Conservation (phyloP, 2,329 filamentous ascomycete species). For the Calonectria pteridis region DNA sequence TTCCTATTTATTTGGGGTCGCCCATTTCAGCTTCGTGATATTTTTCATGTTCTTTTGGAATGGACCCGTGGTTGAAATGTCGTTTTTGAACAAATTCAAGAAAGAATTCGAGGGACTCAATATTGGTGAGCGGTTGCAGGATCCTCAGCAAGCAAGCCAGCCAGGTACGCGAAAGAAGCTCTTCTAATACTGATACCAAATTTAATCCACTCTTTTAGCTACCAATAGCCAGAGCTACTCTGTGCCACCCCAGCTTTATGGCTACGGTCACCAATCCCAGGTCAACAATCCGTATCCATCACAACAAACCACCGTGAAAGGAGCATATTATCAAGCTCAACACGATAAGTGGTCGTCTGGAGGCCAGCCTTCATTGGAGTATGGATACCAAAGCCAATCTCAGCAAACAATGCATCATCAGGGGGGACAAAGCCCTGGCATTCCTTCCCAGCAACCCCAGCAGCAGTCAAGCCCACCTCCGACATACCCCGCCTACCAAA, state of each 20-base stretch:
- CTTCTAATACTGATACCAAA: neutral
- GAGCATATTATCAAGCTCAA: slow-evolving; percentile 10
- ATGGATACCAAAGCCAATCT: neutral
- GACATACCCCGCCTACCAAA: neutral
- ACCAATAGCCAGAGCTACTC: neutral
- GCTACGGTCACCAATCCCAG: neutral
- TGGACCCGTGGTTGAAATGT: slow-evolving; percentile 10
- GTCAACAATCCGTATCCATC: neutral
- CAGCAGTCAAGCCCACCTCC: neutral
- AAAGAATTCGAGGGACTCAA: slow-evolving; percentile 35
- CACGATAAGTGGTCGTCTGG: neutral
- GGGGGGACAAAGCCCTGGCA: slow-evolving; percentile 6
- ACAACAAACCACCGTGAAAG: neutral
- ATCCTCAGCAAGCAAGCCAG: slow-evolving; percentile 6
- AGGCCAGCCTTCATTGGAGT: neutral
- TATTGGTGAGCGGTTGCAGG: neutral
- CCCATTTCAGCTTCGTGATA: neutral
- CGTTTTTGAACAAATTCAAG: slow-evolving; percentile 32
- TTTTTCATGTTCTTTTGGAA: neutral
- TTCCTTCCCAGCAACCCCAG: neutral
- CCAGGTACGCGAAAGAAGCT: neutral
- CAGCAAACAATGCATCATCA: slow-evolving; percentile 14
- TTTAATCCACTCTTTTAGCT: neutral
- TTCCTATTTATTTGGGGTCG: neutral
- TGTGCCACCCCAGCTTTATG: neutral